Evolutionary conservation across 805 yeast species (phyloP).

Genomic region (Metschnikowia chrysomelidarum): DNA sequence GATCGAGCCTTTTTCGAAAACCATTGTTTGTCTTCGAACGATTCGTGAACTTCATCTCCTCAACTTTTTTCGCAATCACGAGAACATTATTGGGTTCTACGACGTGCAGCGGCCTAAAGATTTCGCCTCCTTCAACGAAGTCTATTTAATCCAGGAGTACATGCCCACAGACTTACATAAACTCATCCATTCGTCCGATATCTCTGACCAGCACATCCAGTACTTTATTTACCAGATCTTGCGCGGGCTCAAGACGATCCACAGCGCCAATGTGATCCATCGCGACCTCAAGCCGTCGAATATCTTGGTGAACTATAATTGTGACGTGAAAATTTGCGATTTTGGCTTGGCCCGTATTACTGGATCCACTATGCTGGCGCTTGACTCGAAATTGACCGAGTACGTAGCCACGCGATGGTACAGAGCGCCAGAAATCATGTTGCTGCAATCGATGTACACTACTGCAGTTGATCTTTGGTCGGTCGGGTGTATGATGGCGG

Average conservation of each 20-base stretch:
- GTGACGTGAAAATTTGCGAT: constrained; percentile 77
- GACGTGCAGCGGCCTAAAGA: constrained; percentile 65
- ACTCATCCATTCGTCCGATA: constrained; percentile 53
- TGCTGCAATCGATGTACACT: constrained; percentile 67
- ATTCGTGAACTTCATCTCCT: constrained; percentile 67
- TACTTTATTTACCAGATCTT: constrained; percentile 69
- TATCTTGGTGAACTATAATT: constrained; percentile 60
- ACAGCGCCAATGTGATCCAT: constrained; percentile 71
- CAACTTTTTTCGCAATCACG: constrained; percentile 63
- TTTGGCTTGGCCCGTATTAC: constrained; percentile 65
- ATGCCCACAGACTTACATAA: constrained; percentile 75
- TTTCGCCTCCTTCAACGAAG: constrained; percentile 63
- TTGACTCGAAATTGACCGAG: constrained; percentile 59
- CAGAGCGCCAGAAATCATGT: constrained; percentile 81
- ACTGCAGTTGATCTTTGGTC: constrained; percentile 82
- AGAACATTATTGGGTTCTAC: constrained; percentile 63
- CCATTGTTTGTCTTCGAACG: constrained; percentile 66
- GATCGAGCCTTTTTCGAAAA: constrained; percentile 66
- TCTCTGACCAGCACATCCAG: constrained; percentile 67
- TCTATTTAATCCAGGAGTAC: constrained; percentile 70
- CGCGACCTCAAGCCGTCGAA: constrained; percentile 78
- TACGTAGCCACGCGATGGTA: constrained; percentile 87
- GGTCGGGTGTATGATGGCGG: constrained; percentile 75
- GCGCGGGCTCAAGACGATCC: constrained; percentile 68
- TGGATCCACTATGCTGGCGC: constrained; percentile 40